A percentile compares a stretch with the other conserved stretches of the same genome.
Conservation (phyloP, 345 rosid genomes). For the Acer saccharum region DNA sequence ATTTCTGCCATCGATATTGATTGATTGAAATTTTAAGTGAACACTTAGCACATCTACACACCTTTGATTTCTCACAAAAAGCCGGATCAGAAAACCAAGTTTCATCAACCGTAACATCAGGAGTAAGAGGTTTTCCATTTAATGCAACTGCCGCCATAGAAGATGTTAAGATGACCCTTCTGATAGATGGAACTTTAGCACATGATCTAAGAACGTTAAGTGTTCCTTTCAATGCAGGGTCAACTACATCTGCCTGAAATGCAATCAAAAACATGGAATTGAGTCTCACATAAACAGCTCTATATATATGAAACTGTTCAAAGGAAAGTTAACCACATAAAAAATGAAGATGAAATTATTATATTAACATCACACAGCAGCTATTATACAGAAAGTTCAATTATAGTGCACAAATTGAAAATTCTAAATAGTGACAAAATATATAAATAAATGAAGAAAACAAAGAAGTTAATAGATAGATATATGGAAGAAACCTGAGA, state of each 20-base stretch:
- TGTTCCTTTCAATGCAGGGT: conserved; percentile 14
- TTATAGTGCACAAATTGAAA: conserved; percentile 5
- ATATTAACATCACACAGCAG: too few relatives aligned
- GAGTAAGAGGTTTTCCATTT: conserved; percentile 20
- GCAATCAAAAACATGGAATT: background rate
- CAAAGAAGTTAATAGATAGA: too few relatives aligned
- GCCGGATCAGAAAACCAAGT: conserved; percentile 19
- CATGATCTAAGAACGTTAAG: conserved; percentile 24
- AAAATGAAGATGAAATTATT: too few relatives aligned
- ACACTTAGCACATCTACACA: background rate
- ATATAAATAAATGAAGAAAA: too few relatives aligned
- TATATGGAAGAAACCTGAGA: too few relatives aligned
- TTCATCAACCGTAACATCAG: conserved; percentile 31
- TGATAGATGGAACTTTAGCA: conserved; percentile 18
- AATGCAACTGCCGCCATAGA: background rate
- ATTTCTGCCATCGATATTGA: background rate
- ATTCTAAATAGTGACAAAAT: too few relatives aligned
- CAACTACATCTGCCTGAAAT: conserved; percentile 9
- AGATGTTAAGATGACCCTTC: conserved; percentile 20
- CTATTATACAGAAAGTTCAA: background rate
- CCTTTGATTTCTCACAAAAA: conserved; percentile 27
- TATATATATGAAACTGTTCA: too few relatives aligned
- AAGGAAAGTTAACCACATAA: too few relatives aligned
- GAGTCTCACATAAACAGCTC: conserved; percentile 16
- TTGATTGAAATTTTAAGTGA: background rate